phyloP scores from a whole-genome alignment of 331 rosid genomes.

The Acacia pycnantha region DNA sequence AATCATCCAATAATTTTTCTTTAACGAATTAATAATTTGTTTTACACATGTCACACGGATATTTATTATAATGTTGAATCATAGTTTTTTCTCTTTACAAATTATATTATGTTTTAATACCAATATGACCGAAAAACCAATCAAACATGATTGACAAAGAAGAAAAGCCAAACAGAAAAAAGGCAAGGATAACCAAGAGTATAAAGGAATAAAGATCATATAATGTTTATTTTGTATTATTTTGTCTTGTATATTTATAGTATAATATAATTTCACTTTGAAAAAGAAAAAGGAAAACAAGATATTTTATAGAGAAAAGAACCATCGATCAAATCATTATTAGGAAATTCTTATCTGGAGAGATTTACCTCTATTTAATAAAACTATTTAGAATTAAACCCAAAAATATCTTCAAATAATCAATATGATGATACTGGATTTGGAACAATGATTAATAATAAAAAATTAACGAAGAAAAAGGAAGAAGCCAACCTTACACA shows the following conservation, averaged over 20 bases:
- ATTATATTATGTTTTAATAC: too few species aligned
- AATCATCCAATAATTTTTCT: background rate
- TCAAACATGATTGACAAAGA: background rate
- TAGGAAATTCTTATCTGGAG: background rate
- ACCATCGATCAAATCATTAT: background rate
- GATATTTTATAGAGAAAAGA: background rate
- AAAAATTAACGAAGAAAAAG: background rate
- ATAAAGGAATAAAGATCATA: background rate
- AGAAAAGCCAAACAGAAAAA: background rate
- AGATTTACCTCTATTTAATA: background rate
- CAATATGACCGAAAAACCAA: too few species aligned
- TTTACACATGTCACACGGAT: background rate
- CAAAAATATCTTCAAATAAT: background rate
- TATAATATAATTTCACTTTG: background rate
- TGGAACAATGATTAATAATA: background rate
- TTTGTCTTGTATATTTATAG: background rate
- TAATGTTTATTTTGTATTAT: background rate
- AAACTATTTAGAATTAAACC: background rate
- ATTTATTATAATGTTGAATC: background rate
- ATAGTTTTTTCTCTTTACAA: too few species aligned
- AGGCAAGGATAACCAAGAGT: background rate
- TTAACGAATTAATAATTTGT: background rate
- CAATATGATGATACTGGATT: background rate
- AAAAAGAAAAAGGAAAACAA: background rate
- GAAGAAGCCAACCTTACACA: conserved; percentile 75